A percentile compares a stretch with the other conserved stretches of the same genome.
Conservation (phyloP, 768 basidiomycete species). For the Russula ochroleuca region DNA sequence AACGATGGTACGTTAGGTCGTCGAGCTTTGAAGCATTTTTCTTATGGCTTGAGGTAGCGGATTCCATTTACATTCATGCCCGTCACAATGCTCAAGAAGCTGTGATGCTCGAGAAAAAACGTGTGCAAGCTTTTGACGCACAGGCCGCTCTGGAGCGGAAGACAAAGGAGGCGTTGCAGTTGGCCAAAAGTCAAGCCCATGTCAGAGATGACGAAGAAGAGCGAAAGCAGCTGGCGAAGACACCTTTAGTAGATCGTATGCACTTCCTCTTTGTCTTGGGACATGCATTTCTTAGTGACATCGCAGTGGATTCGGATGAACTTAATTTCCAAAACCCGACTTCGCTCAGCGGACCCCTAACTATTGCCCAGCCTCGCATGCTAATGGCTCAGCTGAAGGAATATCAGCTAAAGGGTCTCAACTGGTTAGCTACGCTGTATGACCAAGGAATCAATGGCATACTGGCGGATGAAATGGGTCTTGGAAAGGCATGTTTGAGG, state of each 20-base stretch:
- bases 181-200: conserved; percentile 54
- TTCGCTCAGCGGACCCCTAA: conserved; percentile 75
- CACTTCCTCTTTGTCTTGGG: conserved; percentile 11
- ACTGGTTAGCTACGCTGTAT: conserved; percentile 96
- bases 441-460: conserved; percentile 99
- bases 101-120: conserved; percentile 67
- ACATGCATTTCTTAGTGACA: background rate
- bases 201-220: conserved; percentile 43
- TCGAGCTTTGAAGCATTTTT: background rate
- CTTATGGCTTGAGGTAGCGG: conserved; percentile 49
- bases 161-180: conserved; percentile 68
- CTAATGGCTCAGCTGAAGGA: conserved; percentile 96
- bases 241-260: conserved; percentile 71
- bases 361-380: conserved; percentile 91
- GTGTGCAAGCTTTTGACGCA: conserved; percentile 81
- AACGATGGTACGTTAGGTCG: conserved; percentile 64
- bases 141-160: conserved; percentile 78
- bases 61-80: conserved; percentile 82
- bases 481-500: conserved; percentile 61
- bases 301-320: conserved; percentile 87
- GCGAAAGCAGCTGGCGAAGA: conserved; percentile 31
- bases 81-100: conserved; percentile 88
- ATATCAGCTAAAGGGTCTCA: conserved; percentile 96
- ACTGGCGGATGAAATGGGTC: conserved; percentile 98
- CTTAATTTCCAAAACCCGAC: conserved; percentile 99